Evolutionary conservation across 768 basidiomycete species (phyloP).

Genomic region (Neoboletus magnificus): DNA sequence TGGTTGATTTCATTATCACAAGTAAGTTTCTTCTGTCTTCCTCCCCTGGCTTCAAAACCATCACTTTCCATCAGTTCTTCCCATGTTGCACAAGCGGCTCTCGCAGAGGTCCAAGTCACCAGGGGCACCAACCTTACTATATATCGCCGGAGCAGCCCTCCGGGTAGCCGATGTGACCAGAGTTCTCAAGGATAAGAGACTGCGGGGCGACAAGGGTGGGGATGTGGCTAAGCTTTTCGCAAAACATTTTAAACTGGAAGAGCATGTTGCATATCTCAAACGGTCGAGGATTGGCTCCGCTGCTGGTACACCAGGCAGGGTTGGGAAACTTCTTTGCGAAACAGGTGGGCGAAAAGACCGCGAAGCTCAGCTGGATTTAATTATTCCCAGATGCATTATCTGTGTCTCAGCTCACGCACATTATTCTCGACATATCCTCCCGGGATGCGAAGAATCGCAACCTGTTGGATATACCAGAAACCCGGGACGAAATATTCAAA

Average conservation of each 20-base stretch:
- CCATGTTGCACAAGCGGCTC: constrained; percentile 64
- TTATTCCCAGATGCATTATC: constrained; percentile 58
- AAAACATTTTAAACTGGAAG: constrained; percentile 87
- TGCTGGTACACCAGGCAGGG: constrained; percentile 87
- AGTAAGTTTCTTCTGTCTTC: constrained; percentile 41
- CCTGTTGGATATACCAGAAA: constrained; percentile 81
- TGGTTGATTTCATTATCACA: constrained; percentile 74
- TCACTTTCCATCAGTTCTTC: constrained; percentile 47
- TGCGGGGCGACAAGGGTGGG: constrained; percentile 79
- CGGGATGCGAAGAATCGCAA: constrained; percentile 73
- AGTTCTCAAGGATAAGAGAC: constrained; percentile 61
- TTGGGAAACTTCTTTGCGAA: constrained; percentile 80
- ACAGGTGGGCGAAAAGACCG: constrained; percentile 45
- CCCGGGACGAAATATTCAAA: constrained; percentile 76
- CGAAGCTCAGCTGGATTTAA: constrained; percentile 3
- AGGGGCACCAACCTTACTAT: constrained; percentile 86
- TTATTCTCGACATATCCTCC: constrained; percentile 75
- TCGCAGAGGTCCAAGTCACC: constrained; percentile 70
- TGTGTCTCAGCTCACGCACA: constrained; percentile 74
- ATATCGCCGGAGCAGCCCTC: constrained; percentile 84
- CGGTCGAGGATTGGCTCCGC: constrained; percentile 86
- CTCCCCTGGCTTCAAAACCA: neutral
- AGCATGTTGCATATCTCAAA: constrained; percentile 80
- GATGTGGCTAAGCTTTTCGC: constrained; percentile 96
- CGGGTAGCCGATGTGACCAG: constrained; percentile 88